Evolutionary conservation across 2,329 filamentous ascomycete genomes (phyloP), one percentile per base, ranked within the genome.

Genomic region (Exophiala viscosa): DNA sequence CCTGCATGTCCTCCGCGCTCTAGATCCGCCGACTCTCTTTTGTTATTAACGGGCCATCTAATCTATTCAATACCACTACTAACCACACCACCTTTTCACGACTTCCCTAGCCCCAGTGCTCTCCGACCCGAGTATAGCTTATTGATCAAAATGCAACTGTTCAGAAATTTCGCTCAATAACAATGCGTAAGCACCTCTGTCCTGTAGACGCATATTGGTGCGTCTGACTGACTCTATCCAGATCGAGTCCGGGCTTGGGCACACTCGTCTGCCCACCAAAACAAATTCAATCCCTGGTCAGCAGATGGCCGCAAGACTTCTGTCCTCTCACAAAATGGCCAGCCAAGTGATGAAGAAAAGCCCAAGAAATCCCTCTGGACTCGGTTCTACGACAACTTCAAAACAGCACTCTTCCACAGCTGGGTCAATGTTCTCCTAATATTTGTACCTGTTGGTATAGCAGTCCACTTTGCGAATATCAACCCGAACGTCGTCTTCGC

Each of bases 401-500:
- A 84, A 61, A 82, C 86, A 17, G 90, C 89, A 0, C 62, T 95
- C 2, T 80, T 95, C 59, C 85, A 82, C 63, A 92, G 88, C 1
- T 95, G 88, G 83, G 86, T 96, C 71, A 96, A 96, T 66, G 66
- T 95, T 17, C 73, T 96, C 18, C 74, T 96, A 17, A 42, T 96
- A 10, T 84, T 86, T 28, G 90, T 88, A 0, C 91, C 91, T 0
- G 81, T 84, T 32, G 91, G 91, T 53, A 89, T 96, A 63, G 87
- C 81, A 2, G 69, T 92, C 46, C 82, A 87, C 63, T 90, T 85
- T 65, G 72, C 83, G 14, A 61, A 73, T 10, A 72, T 87, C 44
- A 76, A 80, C 64, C 75, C 77, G 2, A 77, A 86, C 55, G 79
- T 78, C 20, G 76, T 93, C 40, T 96, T 96, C 65, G 82, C 91